These are phyloP conservation scores for Liriodendron chinense DNA, from an alignment of 164 flowering plant genomes.

Conservation along the genomic window DNA sequence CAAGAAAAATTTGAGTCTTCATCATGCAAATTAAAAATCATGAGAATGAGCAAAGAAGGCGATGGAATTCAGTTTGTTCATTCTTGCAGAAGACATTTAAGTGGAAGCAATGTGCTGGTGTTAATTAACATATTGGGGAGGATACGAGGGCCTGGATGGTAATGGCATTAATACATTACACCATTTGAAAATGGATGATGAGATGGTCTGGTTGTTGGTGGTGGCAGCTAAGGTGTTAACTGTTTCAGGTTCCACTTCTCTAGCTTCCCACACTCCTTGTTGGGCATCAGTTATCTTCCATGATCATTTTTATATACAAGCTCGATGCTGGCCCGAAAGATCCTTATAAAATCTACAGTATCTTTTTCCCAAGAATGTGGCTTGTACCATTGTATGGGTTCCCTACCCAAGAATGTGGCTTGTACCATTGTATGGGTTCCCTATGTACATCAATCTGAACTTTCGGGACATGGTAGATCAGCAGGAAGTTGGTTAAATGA, in stretches of 20 bases:
- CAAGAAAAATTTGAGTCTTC: too few species aligned
- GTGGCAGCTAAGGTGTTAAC: too few species aligned
- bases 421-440: background rate
- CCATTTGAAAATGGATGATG: too few species aligned
- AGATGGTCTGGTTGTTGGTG: too few species aligned
- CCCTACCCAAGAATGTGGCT: background rate
- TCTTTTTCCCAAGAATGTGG: background rate
- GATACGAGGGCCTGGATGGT: too few species aligned
- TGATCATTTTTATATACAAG: background rate
- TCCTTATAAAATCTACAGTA: background rate
- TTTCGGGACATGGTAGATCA: background rate
- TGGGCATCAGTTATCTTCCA: background rate
- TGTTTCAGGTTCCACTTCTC: background rate
- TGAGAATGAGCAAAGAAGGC: too few species aligned
- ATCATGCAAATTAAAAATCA: too few species aligned
- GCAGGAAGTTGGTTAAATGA: background rate
- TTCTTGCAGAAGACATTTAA: background rate
- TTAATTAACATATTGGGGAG: too few species aligned
- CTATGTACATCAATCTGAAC: background rate
- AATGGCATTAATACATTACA: too few species aligned
- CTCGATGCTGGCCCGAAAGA: background rate
- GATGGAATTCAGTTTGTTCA: too few species aligned
- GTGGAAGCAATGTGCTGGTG: too few species aligned
- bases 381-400: background rate
- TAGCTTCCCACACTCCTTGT: background rate